These are phyloP conservation scores for Mucor velutinosus DNA, from an alignment of 371 early-diverging fungal species.

Conservation along the genomic window DNA sequence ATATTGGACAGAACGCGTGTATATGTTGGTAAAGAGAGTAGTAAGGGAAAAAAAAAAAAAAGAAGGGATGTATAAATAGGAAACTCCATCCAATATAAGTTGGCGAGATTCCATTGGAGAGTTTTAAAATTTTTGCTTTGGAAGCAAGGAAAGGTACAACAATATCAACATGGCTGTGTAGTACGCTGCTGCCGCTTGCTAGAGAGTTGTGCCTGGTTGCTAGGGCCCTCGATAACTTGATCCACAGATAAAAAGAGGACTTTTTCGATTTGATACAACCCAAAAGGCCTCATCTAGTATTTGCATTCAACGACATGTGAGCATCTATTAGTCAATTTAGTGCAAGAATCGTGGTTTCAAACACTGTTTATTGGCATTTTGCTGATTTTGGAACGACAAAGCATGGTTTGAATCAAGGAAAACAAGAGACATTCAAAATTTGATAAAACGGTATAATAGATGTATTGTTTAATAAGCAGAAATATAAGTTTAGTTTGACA, in stretches of 20 bases:
- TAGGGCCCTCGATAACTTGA: not conserved
- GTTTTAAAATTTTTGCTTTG: not conserved
- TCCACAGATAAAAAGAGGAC: not conserved
- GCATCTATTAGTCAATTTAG: not conserved
- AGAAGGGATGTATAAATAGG: not conserved
- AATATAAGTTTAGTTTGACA: constrained; percentile 43
- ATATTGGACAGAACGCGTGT: not conserved
- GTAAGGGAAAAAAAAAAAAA: not conserved
- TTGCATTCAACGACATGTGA: not conserved
- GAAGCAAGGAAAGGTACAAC: not conserved
- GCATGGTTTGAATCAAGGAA: not conserved
- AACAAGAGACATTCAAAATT: not conserved
- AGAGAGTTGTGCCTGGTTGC: not conserved
- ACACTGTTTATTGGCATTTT: not conserved
- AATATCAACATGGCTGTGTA: not conserved
- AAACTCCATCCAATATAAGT: not conserved
- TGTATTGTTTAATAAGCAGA: not conserved
- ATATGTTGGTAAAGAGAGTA: not conserved
- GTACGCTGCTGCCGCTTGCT: not conserved
- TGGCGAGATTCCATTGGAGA: constrained; percentile 3
- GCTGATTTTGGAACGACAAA: not conserved
- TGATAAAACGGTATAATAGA: constrained; percentile 7
- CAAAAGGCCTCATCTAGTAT: not conserved
- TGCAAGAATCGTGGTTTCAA: not conserved
- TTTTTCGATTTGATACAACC: not conserved